Conservation (phyloP, 208 protist species). For the Novymonas esmeraldas region DNA sequence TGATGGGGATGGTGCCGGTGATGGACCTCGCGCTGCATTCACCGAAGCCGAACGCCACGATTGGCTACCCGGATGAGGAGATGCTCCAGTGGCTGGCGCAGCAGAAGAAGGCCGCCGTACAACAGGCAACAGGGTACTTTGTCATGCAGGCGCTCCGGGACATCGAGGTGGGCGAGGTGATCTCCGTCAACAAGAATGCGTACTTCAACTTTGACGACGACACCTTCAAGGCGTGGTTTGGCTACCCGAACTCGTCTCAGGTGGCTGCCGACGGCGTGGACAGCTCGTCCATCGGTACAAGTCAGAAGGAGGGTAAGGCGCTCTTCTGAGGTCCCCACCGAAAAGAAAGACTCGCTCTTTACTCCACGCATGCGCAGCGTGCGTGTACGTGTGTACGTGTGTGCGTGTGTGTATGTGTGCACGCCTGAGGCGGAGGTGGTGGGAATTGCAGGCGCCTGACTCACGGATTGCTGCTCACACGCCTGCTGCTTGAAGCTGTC, state of each 20-base stretch:
- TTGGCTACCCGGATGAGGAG: constrained; percentile 84
- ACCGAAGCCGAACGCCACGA: constrained; percentile 75
- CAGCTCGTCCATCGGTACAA: neutral
- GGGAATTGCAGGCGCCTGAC: neutral
- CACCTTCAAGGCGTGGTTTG: constrained; percentile 89
- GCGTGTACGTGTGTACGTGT: neutral
- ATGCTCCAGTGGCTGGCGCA: constrained; percentile 87
- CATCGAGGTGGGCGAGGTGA: constrained; percentile 72
- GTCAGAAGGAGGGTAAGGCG: constrained; percentile 2
- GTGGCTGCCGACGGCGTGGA: constrained; percentile 27
- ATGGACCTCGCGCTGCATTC: constrained; percentile 87
- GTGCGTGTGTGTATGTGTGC: no score
- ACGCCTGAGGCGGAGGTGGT: no score
- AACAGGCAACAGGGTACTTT: constrained; percentile 73
- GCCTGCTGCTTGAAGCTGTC: no score
- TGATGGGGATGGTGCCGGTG: constrained; percentile 88
- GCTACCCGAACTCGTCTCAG: constrained; percentile 74
- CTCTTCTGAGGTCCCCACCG: neutral
- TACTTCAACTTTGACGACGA: constrained; percentile 90
- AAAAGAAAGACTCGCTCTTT: no score
- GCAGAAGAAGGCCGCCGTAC: constrained; percentile 62
- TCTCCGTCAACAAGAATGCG: constrained; percentile 87
- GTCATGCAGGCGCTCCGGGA: constrained; percentile 89
- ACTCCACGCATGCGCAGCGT: neutral
- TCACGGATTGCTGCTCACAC: neutral